Percentiles rank a stretch among this genome's conserved stretches.
These are phyloP conservation scores for Anaeromyces robustus DNA, from an alignment of 192 early-diverging fungal species.

Conservation along the genomic window DNA sequence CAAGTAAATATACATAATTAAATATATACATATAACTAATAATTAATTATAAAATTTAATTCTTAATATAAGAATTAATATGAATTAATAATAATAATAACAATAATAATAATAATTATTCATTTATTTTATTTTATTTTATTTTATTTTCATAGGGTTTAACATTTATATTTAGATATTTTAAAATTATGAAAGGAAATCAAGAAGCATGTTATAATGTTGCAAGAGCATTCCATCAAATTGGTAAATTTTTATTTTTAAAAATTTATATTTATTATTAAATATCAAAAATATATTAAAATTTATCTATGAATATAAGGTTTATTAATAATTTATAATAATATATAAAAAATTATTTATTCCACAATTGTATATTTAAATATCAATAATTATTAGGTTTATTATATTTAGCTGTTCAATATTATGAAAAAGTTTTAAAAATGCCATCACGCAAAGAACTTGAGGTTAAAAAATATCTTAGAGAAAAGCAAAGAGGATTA, in stretches of 20 bases:
- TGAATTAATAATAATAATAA: no score
- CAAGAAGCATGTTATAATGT: conserved; percentile 71
- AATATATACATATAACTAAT: no score
- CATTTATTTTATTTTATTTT: no score
- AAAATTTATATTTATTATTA: no score
- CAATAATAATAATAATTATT: no score
- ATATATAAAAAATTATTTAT: no score
- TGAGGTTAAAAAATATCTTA: not conserved
- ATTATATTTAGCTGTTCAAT: conserved; percentile 62
- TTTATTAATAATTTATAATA: no score
- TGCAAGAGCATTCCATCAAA: conserved; percentile 76
- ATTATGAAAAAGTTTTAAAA: conserved; percentile 61
- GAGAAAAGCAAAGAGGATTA: conserved; percentile 31
- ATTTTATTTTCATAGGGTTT: conserved; percentile 22
- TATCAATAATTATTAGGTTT: conserved; percentile 36
- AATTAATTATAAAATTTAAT: no score
- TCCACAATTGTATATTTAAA: no score
- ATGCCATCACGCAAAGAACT: conserved; percentile 22
- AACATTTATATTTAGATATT: conserved; percentile 47
- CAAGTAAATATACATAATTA: conserved; percentile 17
- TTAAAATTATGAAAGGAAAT: conserved; percentile 18
- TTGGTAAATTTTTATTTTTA: conserved; percentile 14
- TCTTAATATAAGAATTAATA: no score
- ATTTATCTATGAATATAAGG: no score
- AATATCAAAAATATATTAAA: no score